phyloP scores from a whole-genome alignment of 371 early-diverging fungal species.

The Syncephalastrum sp. region DNA sequence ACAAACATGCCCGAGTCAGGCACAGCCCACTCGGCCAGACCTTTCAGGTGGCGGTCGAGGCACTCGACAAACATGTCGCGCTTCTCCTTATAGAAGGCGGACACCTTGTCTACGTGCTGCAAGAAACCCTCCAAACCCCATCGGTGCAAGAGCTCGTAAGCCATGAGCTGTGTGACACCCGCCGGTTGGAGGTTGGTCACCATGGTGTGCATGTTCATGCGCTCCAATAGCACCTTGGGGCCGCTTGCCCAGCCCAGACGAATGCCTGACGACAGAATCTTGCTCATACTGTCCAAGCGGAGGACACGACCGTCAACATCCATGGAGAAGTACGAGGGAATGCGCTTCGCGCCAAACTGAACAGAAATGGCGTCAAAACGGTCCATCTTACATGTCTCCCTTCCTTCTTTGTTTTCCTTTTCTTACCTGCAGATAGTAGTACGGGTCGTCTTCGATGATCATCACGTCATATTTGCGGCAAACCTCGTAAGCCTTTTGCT shows the following conservation, averaged over 20 bases:
- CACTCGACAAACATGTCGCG: constrained; percentile 60
- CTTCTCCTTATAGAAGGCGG: constrained; percentile 60
- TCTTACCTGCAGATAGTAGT: constrained; percentile 68
- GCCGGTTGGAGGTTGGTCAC: constrained; percentile 75
- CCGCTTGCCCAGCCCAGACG: constrained; percentile 83
- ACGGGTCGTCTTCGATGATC: constrained; percentile 83
- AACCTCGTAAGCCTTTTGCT: constrained; percentile 61
- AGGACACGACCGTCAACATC: constrained; percentile 80
- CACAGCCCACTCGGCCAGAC: constrained; percentile 64
- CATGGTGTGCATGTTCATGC: constrained; percentile 73
- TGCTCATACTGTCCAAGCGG: constrained; percentile 83
- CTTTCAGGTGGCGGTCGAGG: constrained; percentile 56
- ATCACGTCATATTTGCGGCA: constrained; percentile 62
- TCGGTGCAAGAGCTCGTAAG: constrained; percentile 52
- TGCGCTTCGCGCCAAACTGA: constrained; percentile 25
- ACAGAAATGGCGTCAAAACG: constrained; percentile 1
- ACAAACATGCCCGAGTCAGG: constrained; percentile 84
- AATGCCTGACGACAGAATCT: constrained; percentile 76
- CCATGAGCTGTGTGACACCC: constrained; percentile 69
- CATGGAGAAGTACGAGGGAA: constrained; percentile 73
- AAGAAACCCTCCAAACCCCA: constrained; percentile 72
- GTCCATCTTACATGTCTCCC: not conserved
- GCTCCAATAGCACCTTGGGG: constrained; percentile 61
- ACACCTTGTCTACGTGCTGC: constrained; percentile 57
- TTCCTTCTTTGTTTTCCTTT: too few relatives aligned